Percentiles rank a stretch among this genome's conserved stretches.
phyloP scores from a whole-genome alignment of 1,284 basidiomycete genomes.

The Ustanciosporium gigantosporum region DNA sequence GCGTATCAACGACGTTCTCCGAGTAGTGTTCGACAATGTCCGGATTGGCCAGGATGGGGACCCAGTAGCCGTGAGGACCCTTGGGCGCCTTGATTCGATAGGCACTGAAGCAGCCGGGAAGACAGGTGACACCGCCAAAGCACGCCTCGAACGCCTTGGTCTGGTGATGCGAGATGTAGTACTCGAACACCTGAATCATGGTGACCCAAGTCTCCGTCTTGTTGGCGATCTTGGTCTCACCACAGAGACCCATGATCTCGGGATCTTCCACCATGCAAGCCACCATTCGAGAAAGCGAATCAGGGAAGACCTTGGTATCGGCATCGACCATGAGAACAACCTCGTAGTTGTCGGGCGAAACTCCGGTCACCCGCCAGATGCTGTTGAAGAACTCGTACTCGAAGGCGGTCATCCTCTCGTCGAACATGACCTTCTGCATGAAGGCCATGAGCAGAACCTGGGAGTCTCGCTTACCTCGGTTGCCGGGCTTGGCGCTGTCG shows the following conservation, averaged over 20 bases:
- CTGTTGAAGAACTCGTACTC: slow-evolving; percentile 65
- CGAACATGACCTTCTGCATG: slow-evolving; percentile 65
- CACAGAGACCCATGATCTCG: slow-evolving; percentile 65
- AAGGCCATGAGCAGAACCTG: slow-evolving; percentile 72
- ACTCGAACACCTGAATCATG: slow-evolving; percentile 78
- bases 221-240: slow-evolving; percentile 65
- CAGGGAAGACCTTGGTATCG: slow-evolving; percentile 64
- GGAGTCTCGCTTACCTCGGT: slow-evolving; percentile 96
- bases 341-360: slow-evolving; percentile 63
- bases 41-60: slow-evolving; percentile 63
- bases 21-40: slow-evolving; percentile 65
- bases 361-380: slow-evolving; percentile 64
- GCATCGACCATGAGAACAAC: slow-evolving; percentile 64
- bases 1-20: slow-evolving; percentile 64
- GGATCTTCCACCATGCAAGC: slow-evolving; percentile 64
- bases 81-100: slow-evolving; percentile 65
- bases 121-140: slow-evolving; percentile 64
- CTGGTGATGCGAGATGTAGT: slow-evolving; percentile 98
- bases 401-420: slow-evolving; percentile 64
- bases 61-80: slow-evolving; percentile 63
- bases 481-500: slow-evolving; percentile 89
- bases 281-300: slow-evolving; percentile 63
- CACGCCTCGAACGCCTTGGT: slow-evolving; percentile 66
- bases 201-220: slow-evolving; percentile 65
- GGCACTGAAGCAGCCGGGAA: slow-evolving; percentile 64